phyloP scores from a whole-genome alignment of 2,329 filamentous ascomycete species.

The Claviceps lovelessii region DNA sequence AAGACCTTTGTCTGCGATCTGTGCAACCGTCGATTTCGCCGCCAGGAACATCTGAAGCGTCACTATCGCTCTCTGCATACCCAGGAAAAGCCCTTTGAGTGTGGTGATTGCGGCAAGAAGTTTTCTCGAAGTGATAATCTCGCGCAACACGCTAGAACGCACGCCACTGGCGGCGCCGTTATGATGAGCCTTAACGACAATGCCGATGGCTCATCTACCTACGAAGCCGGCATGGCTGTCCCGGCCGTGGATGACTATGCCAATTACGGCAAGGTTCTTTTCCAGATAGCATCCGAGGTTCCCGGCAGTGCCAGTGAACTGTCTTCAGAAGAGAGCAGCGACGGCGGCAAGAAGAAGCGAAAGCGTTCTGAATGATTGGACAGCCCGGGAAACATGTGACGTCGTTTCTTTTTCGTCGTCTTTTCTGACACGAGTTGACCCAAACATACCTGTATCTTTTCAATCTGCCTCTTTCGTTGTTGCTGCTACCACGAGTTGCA shows the following conservation, averaged over 20 bases:
- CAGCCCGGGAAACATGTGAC: not conserved
- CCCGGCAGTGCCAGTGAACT: conserved; percentile 49
- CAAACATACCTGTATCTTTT: not conserved
- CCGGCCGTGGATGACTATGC: conserved; percentile 46
- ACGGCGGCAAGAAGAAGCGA: conserved; percentile 46
- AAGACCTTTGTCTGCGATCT: conserved; percentile 97
- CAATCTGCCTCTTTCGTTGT: not conserved
- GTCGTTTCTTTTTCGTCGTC: too few species aligned
- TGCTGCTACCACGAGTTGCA: not conserved
- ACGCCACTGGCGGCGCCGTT: conserved; percentile 67
- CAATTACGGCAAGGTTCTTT: conserved; percentile 62
- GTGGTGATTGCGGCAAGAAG: conserved; percentile 96
- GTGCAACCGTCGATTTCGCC: conserved; percentile 92
- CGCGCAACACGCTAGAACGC: conserved; percentile 86
- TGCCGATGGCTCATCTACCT: conserved; percentile 35
- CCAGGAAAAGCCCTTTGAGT: conserved; percentile 96
- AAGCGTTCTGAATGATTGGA: conserved; percentile 53
- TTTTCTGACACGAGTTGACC: not conserved
- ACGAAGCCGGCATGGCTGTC: conserved; percentile 28
- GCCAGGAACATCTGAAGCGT: conserved; percentile 95
- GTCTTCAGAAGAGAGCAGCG: conserved; percentile 38
- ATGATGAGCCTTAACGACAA: conserved; percentile 79
- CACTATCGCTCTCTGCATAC: conserved; percentile 98
- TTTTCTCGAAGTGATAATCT: conserved; percentile 97
- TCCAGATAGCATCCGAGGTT: conserved; percentile 63